A percentile compares a stretch with the other conserved stretches of the same genome.
phyloP scores from a whole-genome alignment of 306 rosid genomes.

The Prunus persica region DNA sequence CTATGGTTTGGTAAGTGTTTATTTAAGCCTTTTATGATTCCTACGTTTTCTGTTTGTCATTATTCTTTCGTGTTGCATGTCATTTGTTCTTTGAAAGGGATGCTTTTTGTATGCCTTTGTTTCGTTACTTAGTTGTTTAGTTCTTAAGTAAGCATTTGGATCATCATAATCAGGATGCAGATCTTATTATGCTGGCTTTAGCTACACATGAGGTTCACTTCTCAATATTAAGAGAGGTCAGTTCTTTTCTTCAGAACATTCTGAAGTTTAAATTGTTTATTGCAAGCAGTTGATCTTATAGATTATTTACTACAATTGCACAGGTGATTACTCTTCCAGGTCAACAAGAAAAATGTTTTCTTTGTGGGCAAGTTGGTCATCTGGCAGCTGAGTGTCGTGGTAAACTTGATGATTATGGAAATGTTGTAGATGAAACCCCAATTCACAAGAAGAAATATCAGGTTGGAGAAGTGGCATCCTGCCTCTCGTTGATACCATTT shows the following conservation, averaged over 20 bases:
- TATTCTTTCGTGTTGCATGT: not conserved
- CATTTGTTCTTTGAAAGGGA: not conserved
- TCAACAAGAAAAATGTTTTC: conserved; percentile 85
- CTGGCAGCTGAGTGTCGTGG: conserved; percentile 90
- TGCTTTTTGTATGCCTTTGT: conserved; percentile 14
- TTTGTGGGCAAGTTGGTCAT: conserved; percentile 94
- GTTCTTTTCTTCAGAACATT: conserved; percentile 27
- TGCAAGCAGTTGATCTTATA: conserved; percentile 26
- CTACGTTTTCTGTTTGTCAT: conserved; percentile 2
- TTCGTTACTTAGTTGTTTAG: not conserved
- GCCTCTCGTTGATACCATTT: conserved; percentile 21
- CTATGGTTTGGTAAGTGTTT: conserved; percentile 83
- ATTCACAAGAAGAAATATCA: conserved; percentile 93
- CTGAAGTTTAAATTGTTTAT: conserved; percentile 22
- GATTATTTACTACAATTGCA: conserved; percentile 24
- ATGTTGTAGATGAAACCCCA: conserved; percentile 71
- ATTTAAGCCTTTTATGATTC: conserved; percentile 11
- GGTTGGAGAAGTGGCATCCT: conserved; percentile 46
- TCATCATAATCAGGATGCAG: conserved; percentile 74
- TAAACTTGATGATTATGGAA: conserved; percentile 54
- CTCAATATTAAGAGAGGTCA: conserved; percentile 93
- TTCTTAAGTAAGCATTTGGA: conserved; percentile 5
- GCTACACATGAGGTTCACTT: conserved; percentile 97
- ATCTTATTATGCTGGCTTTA: conserved; percentile 87
- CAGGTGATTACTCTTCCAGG: conserved; percentile 87